A percentile compares a stretch with the other conserved stretches of the same genome.
Conservation (phyloP, 495 filamentous ascomycete species). For the Trichoderma gamsii region DNA sequence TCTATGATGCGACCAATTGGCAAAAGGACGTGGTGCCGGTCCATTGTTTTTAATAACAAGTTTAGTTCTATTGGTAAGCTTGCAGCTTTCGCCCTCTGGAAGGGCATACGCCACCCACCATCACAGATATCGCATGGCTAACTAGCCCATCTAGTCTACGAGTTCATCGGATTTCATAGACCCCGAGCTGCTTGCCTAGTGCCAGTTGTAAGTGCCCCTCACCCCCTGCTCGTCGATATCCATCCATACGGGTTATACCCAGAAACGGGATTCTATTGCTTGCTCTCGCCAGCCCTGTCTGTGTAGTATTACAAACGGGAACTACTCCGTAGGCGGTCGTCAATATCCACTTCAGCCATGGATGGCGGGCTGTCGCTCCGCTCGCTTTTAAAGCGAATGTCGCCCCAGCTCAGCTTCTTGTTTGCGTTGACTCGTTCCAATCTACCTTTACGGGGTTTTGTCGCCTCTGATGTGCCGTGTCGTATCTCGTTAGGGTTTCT, state of each 20-base stretch:
- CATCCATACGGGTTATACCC: not conserved
- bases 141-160: not conserved
- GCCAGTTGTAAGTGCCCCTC: not conserved
- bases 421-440: not conserved
- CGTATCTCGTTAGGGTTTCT: not conserved
- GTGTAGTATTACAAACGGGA: not conserved
- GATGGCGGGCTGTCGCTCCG: slow-evolving; percentile 3
- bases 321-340: slow-evolving; percentile 6
- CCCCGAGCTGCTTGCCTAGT: not conserved
- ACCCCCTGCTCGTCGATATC: slow-evolving; percentile 2
- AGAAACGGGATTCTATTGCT: slow-evolving; percentile 3
- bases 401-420: not conserved
- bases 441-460: not conserved
- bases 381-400: slow-evolving; percentile 7
- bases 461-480: not conserved
- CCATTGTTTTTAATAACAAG: too few relatives aligned
- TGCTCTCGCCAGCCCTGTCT: not conserved
- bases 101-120: not conserved
- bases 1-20: not conserved
- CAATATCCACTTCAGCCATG: slow-evolving; percentile 3
- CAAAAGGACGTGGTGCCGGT: not conserved
- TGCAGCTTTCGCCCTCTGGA: too few relatives aligned
- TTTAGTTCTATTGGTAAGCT: too few relatives aligned
- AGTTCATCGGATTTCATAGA: not conserved
- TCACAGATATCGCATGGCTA: not conserved